Evolutionary conservation across 2,329 filamentous ascomycete genomes (phyloP), one percentile per base, ranked within the genome.

Genomic region (Diaporthe citrichinensis): DNA sequence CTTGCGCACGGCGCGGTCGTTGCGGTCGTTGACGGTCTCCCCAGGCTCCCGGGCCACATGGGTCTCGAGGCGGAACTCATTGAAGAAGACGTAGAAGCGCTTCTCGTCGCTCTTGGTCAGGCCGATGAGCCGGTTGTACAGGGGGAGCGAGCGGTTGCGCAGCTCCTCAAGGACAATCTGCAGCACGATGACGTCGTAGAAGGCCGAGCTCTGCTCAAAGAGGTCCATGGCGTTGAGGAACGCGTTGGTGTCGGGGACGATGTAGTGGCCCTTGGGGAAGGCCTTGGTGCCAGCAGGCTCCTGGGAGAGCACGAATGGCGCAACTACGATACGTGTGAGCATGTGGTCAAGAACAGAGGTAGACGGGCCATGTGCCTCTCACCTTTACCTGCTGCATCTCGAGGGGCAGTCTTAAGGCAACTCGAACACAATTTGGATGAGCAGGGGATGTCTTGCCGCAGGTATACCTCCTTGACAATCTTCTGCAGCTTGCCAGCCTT

Each of bases 71-170:
- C 96, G 91, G 82, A 99, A 99, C 81, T 99, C 97, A 84, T 99
- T 99, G 90, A 98, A 98, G 84, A 99, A 99, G 71, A 99, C 95
- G 82, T 98, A 98, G 83, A 98, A 98, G 73, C 96, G 92, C 88
- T 99, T 99, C 78, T 98, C 95, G 80, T 98, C 95, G 81, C 96
- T 98, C 85, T 96, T 98, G 53, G 96, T 98, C 78, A 99, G 88
- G 31, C 94, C 92, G 79, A 98, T 92, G 68, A 99, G 88, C 53
- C 97, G 94, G 84, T 98, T 98, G 87, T 98, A 99, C 51, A 99
- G 91, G 57, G 97, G 97, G 77, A 98, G 85, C 17, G 96, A 98
- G 79, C 96, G 92, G 83, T 98, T 98, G 82, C 95, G 94, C 76
- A 99, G 90, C 86, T 99, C 97, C 84, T 99, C 97, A 20, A 99